Percentiles rank a stretch among this genome's conserved stretches.
These are phyloP conservation scores for Centella asiatica DNA, from an alignment of 129 eudicot species.

Conservation along the genomic window DNA sequence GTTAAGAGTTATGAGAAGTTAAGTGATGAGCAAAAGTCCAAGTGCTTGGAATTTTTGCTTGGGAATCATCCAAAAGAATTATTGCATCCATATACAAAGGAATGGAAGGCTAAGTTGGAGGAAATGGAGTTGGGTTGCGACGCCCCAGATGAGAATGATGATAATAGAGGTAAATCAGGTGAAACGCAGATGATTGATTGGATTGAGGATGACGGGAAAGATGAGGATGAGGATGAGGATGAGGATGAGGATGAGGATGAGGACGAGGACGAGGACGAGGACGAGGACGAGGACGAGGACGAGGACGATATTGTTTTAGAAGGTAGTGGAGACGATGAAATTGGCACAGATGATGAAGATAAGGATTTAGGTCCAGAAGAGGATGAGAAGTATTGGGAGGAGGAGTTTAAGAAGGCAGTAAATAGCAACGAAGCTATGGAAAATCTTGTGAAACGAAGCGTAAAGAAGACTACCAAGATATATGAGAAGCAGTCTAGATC, in stretches of 20 bases:
- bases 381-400: constrained; percentile 67
- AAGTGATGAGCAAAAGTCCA: constrained; percentile 72
- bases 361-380: constrained; percentile 44
- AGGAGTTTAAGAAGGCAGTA: constrained; percentile 75
- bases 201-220: constrained; percentile 75
- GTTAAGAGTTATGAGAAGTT: constrained; percentile 76
- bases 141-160: constrained; percentile 78
- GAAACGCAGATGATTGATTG: constrained; percentile 52
- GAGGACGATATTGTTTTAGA: constrained; percentile 39
- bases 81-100: constrained; percentile 89
- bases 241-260: constrained; percentile 21
- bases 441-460: constrained; percentile 45
- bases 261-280: constrained; percentile 27
- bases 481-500: constrained; percentile 43
- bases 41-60: constrained; percentile 67
- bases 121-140: constrained; percentile 97
- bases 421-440: constrained; percentile 77
- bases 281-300: constrained; percentile 22
- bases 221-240: constrained; percentile 34
- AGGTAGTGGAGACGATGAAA: constrained; percentile 14
- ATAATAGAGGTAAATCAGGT: background rate
- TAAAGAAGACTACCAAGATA: constrained; percentile 30
- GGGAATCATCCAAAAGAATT: constrained; percentile 70
- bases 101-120: constrained; percentile 91
- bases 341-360: constrained; percentile 13